A percentile compares a stretch with the other conserved stretches of the same genome.
Conservation (phyloP, 1,139 yeast genomes). For the Yamadazyma buinensis region DNA sequence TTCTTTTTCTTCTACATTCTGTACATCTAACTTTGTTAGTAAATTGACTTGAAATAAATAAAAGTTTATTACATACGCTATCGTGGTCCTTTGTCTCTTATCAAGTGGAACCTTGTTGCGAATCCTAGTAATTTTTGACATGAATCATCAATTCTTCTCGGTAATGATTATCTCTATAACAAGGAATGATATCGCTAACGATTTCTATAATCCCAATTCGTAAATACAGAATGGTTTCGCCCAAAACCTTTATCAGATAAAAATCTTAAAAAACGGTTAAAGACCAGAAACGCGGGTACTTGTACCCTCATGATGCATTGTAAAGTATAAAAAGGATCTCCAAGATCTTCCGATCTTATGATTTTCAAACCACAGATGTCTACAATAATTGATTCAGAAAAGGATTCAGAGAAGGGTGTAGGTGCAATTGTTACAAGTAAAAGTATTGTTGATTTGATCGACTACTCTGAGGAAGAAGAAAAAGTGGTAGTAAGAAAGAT, state of each 20-base stretch:
- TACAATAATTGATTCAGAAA: too few species aligned
- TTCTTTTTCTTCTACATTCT: slow-evolving; percentile 13
- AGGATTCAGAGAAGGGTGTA: slow-evolving; percentile 1
- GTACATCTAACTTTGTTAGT: slow-evolving; percentile 12
- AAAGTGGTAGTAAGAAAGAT: slow-evolving; percentile 35
- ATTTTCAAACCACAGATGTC: too few species aligned
- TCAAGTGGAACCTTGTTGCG: slow-evolving; percentile 12
- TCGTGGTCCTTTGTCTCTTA: slow-evolving; percentile 12
- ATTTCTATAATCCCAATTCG: too few species aligned
- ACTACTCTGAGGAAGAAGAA: slow-evolving; percentile 10
- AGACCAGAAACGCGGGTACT: slow-evolving; percentile 8
- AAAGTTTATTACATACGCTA: slow-evolving; percentile 12
- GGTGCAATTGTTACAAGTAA: neutral
- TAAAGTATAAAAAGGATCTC: too few species aligned
- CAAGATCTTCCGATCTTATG: too few species aligned
- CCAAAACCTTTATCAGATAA: too few species aligned
- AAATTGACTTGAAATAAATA: neutral
- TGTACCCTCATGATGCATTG: too few species aligned
- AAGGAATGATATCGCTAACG: too few species aligned
- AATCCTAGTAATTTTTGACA: slow-evolving; percentile 6
- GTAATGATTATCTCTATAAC: too few species aligned
- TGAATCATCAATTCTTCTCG: too few species aligned
- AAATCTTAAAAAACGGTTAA: too few species aligned
- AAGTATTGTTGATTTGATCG: slow-evolving; percentile 6
- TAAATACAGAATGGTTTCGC: too few species aligned